phyloP scores from a whole-genome alignment of 345 rosid genomes.

The Nephelium lappaceum region DNA sequence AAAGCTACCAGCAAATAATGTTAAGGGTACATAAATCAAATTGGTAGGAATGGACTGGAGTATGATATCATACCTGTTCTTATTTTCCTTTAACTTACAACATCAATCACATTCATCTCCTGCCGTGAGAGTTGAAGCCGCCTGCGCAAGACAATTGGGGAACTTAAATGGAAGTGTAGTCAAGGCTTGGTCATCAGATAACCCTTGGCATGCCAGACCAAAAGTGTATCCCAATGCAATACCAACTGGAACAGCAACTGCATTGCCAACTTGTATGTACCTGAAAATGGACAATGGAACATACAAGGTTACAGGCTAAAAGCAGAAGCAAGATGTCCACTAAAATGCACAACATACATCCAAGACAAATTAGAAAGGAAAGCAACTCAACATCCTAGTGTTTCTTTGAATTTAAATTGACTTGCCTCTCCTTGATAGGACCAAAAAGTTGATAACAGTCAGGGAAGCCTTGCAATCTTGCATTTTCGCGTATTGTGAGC shows the following conservation, averaged over 20 bases:
- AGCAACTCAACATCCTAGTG: background rate
- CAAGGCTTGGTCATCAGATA: slow-evolving; percentile 30
- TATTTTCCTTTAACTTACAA: too few relatives aligned
- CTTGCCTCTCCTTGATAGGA: slow-evolving; percentile 41
- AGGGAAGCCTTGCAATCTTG: slow-evolving; percentile 54
- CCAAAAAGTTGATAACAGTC: slow-evolving; percentile 46
- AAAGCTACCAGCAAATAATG: background rate
- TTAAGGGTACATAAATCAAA: too few relatives aligned
- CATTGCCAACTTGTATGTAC: slow-evolving; percentile 49
- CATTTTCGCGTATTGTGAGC: slow-evolving; percentile 46
- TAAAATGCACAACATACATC: background rate
- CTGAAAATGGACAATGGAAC: slow-evolving; percentile 17
- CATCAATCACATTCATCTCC: too few relatives aligned
- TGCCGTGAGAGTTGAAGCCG: too few relatives aligned
- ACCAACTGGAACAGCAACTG: slow-evolving; percentile 44
- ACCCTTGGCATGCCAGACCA: slow-evolving; percentile 34
- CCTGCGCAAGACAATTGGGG: slow-evolving; percentile 22
- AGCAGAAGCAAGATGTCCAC: background rate
- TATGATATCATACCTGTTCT: too few relatives aligned
- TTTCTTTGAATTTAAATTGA: background rate
- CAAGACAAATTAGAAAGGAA: background rate
- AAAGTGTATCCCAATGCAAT: slow-evolving; percentile 37
- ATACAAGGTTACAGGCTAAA: background rate
- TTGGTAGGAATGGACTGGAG: background rate
- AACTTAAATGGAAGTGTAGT: slow-evolving; percentile 29